These are phyloP conservation scores for Graphiopsis chlorocephala DNA, from an alignment of 2,329 filamentous ascomycete species.

Conservation along the genomic window DNA sequence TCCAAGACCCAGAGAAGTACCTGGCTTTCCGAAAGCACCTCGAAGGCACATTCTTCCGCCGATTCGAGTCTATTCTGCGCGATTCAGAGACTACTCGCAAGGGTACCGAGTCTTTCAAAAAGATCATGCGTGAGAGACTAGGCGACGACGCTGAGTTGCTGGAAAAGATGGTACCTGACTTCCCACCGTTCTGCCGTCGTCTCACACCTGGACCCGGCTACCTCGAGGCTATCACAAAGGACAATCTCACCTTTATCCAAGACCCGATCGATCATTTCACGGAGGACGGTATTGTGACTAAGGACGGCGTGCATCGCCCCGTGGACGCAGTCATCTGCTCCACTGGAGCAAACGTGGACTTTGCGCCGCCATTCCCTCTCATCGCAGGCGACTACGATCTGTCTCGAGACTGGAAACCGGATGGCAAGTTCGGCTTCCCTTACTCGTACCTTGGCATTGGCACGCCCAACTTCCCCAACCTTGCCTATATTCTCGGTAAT, in stretches of 20 bases:
- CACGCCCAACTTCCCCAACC: slow-evolving; percentile 27
- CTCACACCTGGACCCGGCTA: slow-evolving; percentile 53
- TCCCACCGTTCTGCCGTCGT: slow-evolving; percentile 38
- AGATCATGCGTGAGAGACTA: slow-evolving; percentile 41
- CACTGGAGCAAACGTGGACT: slow-evolving; percentile 39
- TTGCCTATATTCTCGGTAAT: slow-evolving; percentile 26
- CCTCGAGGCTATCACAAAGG: slow-evolving; percentile 47
- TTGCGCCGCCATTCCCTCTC: slow-evolving; percentile 35
- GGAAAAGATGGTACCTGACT: slow-evolving; percentile 41
- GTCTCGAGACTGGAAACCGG: slow-evolving; percentile 31
- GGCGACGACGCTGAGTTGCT: slow-evolving; percentile 38
- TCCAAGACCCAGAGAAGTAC: slow-evolving; percentile 61
- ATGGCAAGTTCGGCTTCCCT: slow-evolving; percentile 36
- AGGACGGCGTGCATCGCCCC: slow-evolving; percentile 38
- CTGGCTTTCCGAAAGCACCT: slow-evolving; percentile 45
- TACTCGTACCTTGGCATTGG: slow-evolving; percentile 29
- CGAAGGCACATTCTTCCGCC: slow-evolving; percentile 59
- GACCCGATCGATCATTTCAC: slow-evolving; percentile 41
- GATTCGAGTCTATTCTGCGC: slow-evolving; percentile 38
- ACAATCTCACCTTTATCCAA: slow-evolving; percentile 47
- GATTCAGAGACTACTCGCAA: slow-evolving; percentile 38
- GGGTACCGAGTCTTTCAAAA: slow-evolving; percentile 36
- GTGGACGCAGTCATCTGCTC: slow-evolving; percentile 47
- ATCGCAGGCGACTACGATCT: slow-evolving; percentile 27
- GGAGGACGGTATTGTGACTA: slow-evolving; percentile 39